Conservation (phyloP, 305 asterid genomes). For the Andrographis paniculata region DNA sequence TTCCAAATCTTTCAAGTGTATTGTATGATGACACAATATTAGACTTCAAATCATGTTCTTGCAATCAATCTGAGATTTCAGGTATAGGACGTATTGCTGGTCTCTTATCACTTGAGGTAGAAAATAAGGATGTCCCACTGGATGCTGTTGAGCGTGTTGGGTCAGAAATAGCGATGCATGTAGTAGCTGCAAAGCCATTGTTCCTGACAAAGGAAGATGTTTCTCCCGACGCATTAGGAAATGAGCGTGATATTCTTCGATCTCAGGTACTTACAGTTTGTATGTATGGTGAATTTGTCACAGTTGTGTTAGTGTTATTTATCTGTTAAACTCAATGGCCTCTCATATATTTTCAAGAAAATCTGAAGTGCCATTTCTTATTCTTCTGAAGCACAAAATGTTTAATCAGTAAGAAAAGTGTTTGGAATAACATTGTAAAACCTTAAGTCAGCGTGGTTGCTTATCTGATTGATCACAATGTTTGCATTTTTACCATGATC, state of each 20-base stretch:
- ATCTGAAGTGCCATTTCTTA: not conserved
- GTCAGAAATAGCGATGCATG: constrained; percentile 90
- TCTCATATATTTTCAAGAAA: not conserved
- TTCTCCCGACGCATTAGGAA: constrained; percentile 58
- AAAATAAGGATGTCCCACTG: constrained; percentile 49
- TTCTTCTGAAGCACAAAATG: constrained; percentile 1
- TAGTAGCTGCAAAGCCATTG: constrained; percentile 86
- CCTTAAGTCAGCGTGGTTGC: not conserved
- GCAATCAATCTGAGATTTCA: constrained; percentile 24
- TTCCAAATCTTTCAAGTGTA: not conserved
- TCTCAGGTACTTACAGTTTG: constrained; percentile 58
- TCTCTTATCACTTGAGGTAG: constrained; percentile 80
- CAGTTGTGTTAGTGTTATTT: constrained; percentile 4
- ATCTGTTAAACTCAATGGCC: constrained; percentile 9
- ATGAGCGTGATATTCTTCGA: constrained; percentile 82
- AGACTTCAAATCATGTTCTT: constrained; percentile 11
- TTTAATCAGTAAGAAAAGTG: not conserved
- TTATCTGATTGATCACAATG: not conserved
- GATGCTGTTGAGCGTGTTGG: constrained; percentile 77
- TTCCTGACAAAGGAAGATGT: constrained; percentile 80
- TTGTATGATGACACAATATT: constrained; percentile 1
- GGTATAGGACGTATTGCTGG: constrained; percentile 95
- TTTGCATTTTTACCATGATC: not conserved
- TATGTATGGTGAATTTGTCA: not conserved
- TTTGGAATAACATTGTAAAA: not conserved